phyloP scores from a whole-genome alignment of 2,329 filamentous ascomycete genomes.

The Tolypocladium pustulatum region DNA sequence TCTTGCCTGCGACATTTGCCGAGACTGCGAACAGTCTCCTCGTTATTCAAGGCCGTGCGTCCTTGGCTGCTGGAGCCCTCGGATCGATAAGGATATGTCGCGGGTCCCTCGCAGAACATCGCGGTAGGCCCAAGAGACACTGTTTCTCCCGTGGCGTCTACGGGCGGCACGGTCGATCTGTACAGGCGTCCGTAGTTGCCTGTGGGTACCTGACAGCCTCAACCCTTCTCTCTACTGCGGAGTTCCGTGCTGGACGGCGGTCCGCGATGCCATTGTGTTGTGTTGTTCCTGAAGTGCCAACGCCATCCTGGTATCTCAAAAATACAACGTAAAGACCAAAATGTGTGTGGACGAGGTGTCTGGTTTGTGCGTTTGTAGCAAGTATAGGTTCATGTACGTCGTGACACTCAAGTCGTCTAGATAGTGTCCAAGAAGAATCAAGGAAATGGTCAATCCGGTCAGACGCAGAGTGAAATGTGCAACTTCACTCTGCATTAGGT shows the following conservation, averaged over 20 bases:
- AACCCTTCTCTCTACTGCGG: not conserved
- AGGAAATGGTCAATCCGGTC: not conserved
- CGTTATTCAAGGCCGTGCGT: not conserved
- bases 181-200: not conserved
- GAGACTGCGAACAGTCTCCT: not conserved
- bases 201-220: not conserved
- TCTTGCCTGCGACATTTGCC: not conserved
- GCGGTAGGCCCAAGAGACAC: not conserved
- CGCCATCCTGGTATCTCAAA: slow-evolving; percentile 29
- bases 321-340: slow-evolving; percentile 17
- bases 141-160: not conserved
- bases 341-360: slow-evolving; percentile 1
- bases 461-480: not conserved
- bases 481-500: not conserved
- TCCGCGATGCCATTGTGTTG: not conserved
- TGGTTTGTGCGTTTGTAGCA: not conserved
- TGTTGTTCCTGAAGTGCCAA: slow-evolving; percentile 13
- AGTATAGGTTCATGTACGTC: slow-evolving; percentile 21
- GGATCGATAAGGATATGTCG: not conserved
- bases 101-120: not conserved
- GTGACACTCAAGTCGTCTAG: slow-evolving; percentile 15
- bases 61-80: not conserved
- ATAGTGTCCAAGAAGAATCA: slow-evolving; percentile 11
- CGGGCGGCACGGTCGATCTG: not conserved
- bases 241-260: not conserved